Evolutionary conservation across 352 stramenopile species (phyloP).

Genomic region (Phytophthora idaei): DNA sequence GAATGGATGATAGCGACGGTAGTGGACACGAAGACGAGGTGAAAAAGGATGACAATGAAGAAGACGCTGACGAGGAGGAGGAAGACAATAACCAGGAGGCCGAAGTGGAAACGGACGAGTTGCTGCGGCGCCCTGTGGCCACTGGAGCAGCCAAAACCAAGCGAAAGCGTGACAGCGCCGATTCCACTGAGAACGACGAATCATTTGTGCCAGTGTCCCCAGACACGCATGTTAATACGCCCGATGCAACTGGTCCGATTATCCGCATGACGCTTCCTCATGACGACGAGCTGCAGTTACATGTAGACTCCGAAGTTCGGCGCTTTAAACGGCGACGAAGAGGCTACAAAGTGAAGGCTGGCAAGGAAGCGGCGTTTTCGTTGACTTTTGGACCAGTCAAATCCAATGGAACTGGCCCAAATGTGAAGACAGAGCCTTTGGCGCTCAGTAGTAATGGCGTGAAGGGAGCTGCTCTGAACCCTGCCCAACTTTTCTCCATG

Average conservation of each 20-base stretch:
- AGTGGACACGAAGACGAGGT: slow-evolving; percentile 50
- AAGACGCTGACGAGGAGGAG: slow-evolving; percentile 63
- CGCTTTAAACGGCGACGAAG: slow-evolving; percentile 66
- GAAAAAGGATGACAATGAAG: slow-evolving; percentile 66
- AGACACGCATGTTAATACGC: slow-evolving; percentile 75
- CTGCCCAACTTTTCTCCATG: slow-evolving; percentile 32
- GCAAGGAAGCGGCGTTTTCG: slow-evolving; percentile 23
- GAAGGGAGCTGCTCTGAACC: slow-evolving; percentile 17
- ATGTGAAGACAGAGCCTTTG: slow-evolving; percentile 1
- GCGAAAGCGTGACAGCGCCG: slow-evolving; percentile 49
- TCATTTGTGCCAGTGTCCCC: slow-evolving; percentile 63
- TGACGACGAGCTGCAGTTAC: slow-evolving; percentile 43
- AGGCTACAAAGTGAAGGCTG: slow-evolving; percentile 27
- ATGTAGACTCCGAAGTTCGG: slow-evolving; percentile 51
- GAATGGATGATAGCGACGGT: slow-evolving; percentile 44
- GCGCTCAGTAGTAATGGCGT: slow-evolving; percentile 17
- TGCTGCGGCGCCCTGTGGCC: slow-evolving; percentile 33
- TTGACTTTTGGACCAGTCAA: slow-evolving; percentile 42
- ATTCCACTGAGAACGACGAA: slow-evolving; percentile 63
- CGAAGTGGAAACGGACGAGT: slow-evolving; percentile 53
- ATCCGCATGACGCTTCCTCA: slow-evolving; percentile 68
- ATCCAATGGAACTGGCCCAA: slow-evolving; percentile 17
- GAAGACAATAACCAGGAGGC: slow-evolving; percentile 54
- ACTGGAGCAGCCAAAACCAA: slow-evolving; percentile 47
- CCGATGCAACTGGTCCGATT: slow-evolving; percentile 47